These are phyloP conservation scores for Nannochloris sp. DNA, from an alignment of 139 green algal genomes.

Conservation along the genomic window DNA sequence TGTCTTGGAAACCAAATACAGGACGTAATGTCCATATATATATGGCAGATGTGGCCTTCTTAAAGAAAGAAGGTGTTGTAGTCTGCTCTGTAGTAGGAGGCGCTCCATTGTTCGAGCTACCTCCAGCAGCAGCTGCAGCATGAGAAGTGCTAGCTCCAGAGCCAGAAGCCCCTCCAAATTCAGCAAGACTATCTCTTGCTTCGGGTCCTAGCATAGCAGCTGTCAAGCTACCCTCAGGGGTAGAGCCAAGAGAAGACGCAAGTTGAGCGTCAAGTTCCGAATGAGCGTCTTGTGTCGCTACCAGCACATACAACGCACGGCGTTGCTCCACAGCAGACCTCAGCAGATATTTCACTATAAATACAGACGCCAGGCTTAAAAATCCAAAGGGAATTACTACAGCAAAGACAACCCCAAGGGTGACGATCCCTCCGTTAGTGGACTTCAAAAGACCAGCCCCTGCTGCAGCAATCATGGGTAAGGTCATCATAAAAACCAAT, in stretches of 20 bases:
- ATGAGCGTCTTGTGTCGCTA: not conserved
- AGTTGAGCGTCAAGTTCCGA: not conserved
- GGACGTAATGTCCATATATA: constrained; percentile 16
- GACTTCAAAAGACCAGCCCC: constrained; percentile 12
- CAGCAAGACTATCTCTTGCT: too few species aligned
- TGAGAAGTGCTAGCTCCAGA: too few species aligned
- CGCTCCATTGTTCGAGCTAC: too few species aligned
- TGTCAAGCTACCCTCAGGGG: too few species aligned
- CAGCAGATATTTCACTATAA: constrained; percentile 13
- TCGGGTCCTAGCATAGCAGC: too few species aligned
- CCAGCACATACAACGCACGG: constrained; percentile 10
- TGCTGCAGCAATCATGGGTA: constrained; percentile 23
- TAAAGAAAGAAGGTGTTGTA: too few species aligned
- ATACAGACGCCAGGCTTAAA: constrained; percentile 1
- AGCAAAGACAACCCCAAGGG: constrained; percentile 14
- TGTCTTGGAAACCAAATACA: constrained; percentile 25
- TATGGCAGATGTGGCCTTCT: not conserved
- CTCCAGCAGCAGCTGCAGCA: constrained; percentile 1
- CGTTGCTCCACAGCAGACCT: constrained; percentile 8
- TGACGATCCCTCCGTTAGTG: not conserved
- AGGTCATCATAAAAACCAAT: constrained; percentile 26
- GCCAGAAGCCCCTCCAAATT: too few species aligned
- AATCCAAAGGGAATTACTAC: constrained; percentile 13
- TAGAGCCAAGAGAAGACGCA: too few species aligned
- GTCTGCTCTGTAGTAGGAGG: too few species aligned